Evolutionary conservation across 192 early-diverging fungal genomes (phyloP).

Genomic region (Podila horticola): DNA sequence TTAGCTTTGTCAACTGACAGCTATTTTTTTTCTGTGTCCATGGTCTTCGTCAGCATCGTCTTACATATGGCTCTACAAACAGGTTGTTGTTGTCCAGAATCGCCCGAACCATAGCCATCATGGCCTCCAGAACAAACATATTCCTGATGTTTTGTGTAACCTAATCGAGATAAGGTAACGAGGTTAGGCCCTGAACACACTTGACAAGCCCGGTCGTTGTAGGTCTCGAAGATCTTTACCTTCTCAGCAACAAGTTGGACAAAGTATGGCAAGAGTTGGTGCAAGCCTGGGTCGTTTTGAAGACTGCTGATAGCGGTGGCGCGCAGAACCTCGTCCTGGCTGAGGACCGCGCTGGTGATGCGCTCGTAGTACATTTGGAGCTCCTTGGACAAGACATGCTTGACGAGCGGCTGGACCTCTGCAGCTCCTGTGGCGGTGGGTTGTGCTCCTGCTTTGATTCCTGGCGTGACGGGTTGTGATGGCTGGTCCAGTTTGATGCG

Average conservation of each 20-base stretch:
- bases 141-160: constrained; percentile 84
- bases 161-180: constrained; percentile 28
- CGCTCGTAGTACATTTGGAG: constrained; percentile 95
- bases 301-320: constrained; percentile 85
- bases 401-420: constrained; percentile 80
- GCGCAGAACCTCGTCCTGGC: constrained; percentile 73
- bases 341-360: constrained; percentile 82
- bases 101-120: constrained; percentile 84
- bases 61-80: constrained; percentile 94
- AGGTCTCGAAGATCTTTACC: constrained; percentile 30
- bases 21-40: background rate
- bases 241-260: constrained; percentile 91
- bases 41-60: constrained; percentile 4
- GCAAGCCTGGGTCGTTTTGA: constrained; percentile 90
- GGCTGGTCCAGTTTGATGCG: constrained; percentile 52
- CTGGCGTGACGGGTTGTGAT: constrained; percentile 37
- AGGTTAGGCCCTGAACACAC: background rate
- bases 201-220: background rate
- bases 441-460: constrained; percentile 35
- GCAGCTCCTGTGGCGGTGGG: constrained; percentile 24
- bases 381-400: constrained; percentile 92
- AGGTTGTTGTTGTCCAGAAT: constrained; percentile 89
- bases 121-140: constrained; percentile 72
- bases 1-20: background rate
- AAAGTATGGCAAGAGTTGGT: constrained; percentile 96